These are phyloP conservation scores for Teratosphaeria nubilosa DNA, from an alignment of 2,329 filamentous ascomycete species.

Conservation along the genomic window DNA sequence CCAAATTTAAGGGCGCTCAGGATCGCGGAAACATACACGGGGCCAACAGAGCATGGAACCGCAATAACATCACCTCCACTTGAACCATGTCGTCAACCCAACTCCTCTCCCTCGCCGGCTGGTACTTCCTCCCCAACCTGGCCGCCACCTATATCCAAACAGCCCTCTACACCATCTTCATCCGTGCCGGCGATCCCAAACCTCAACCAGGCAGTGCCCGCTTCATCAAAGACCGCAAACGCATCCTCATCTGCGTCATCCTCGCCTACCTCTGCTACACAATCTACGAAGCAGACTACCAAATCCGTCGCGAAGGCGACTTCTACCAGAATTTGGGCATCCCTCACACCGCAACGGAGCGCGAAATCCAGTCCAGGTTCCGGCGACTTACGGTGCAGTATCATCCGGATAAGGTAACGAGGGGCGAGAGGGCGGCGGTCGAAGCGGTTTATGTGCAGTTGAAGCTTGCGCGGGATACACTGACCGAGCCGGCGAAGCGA, in stretches of 20 bases:
- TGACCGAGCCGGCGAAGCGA: slow-evolving; percentile 63
- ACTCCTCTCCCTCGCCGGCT: slow-evolving; percentile 47
- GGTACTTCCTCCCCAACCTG: slow-evolving; percentile 55
- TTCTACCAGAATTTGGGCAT: slow-evolving; percentile 74
- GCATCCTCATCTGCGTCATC: slow-evolving; percentile 76
- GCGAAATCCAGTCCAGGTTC: slow-evolving; percentile 74
- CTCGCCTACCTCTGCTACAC: slow-evolving; percentile 80
- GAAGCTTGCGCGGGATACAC: slow-evolving; percentile 71
- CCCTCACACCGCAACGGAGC: slow-evolving; percentile 57
- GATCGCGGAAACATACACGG: not conserved
- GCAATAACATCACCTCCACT: not conserved
- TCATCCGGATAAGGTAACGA: slow-evolving; percentile 74
- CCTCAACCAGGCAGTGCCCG: slow-evolving; percentile 58
- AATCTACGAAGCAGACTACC: slow-evolving; percentile 81
- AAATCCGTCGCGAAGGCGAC: slow-evolving; percentile 59
- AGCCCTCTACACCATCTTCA: slow-evolving; percentile 77
- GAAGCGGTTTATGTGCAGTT: slow-evolving; percentile 66
- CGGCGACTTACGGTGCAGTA: slow-evolving; percentile 57
- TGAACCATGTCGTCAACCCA: slow-evolving; percentile 10
- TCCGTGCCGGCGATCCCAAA: slow-evolving; percentile 78
- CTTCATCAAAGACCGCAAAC: slow-evolving; percentile 63
- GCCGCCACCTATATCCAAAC: slow-evolving; percentile 67
- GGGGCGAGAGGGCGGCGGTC: slow-evolving; percentile 27
- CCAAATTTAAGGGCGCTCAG: not conserved
- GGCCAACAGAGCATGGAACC: not conserved